Percentiles rank a stretch among this genome's conserved stretches.
These are phyloP conservation scores for Gloeophyllum trabeum DNA, from an alignment of 768 basidiomycete genomes.

Conservation along the genomic window DNA sequence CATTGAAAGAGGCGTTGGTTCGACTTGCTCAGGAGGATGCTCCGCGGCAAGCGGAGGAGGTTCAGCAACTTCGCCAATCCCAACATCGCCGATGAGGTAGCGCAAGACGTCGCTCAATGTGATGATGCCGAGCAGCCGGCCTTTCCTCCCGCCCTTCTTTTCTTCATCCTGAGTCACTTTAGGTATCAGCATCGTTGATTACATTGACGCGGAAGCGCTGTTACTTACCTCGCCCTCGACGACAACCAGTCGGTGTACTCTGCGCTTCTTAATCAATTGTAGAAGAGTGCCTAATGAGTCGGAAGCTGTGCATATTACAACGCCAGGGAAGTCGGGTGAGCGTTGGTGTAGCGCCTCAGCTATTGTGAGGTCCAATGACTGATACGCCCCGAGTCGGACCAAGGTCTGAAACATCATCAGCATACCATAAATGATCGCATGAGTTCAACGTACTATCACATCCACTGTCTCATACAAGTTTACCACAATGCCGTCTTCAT, in stretches of 20 bases:
- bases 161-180: slow-evolving; percentile 55
- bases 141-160: slow-evolving; percentile 68
- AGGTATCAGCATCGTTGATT: neutral
- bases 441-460: slow-evolving; percentile 67
- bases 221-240: slow-evolving; percentile 83
- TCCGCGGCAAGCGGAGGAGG: slow-evolving; percentile 4
- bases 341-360: slow-evolving; percentile 87
- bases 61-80: slow-evolving; percentile 34
- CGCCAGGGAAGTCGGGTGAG: slow-evolving; percentile 91
- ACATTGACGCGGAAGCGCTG: no score
- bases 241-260: slow-evolving; percentile 91
- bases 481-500: slow-evolving; percentile 85
- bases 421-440: neutral
- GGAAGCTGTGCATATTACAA: slow-evolving; percentile 87
- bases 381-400: slow-evolving; percentile 88
- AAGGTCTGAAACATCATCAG: slow-evolving; percentile 51
- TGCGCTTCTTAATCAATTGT: slow-evolving; percentile 82
- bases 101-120: slow-evolving; percentile 82
- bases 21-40: no score
- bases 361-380: slow-evolving; percentile 91
- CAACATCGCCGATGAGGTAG: slow-evolving; percentile 59
- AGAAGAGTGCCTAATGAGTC: slow-evolving; percentile 89
- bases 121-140: slow-evolving; percentile 76
- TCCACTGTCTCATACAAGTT: slow-evolving; percentile 98
- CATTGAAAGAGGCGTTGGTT: no score